Evolutionary conservation across 306 rosid species (phyloP), one percentile per base, ranked within the genome.

Genomic region (Vigna reflexopilosa): DNA sequence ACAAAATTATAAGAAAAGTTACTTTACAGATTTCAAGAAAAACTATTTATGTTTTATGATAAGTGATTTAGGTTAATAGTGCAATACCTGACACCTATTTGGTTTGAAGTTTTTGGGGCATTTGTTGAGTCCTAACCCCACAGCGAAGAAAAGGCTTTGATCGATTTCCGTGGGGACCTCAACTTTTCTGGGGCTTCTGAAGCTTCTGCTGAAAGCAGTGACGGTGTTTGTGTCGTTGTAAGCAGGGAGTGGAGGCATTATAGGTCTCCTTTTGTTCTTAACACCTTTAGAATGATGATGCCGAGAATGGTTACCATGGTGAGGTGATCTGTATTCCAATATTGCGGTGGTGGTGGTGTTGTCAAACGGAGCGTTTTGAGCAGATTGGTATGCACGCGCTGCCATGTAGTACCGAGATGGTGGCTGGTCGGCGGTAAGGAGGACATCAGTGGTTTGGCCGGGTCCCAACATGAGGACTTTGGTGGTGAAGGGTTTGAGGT

Each of bases 331-430:
- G 89, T 95, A 95, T 5, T 85, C 71, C 9, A 95, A 96, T 54
- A 95, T 91, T 77, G 99, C 99, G 0, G 98, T 90, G 74, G 97
- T 91, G 76, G 99, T 95, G 65, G 98, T 91, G 87, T 87, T 95
- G 85, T 86, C 96, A 30, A 95, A 93, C 0, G 93, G 34, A 0
- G 93, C 99, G 20, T 87, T 88, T 77, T 87, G 94, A 2, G 99
- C 93, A 0, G 93, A 89, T 52, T 83, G 89, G 51, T 95, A 95
- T 0, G 98, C 96, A 7, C 89, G 87, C 6, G 94, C 96, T 0
- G 99, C 99, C 22, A 90, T 15, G 90, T 95, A 95, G 81, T 93
- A 95, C 1, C 85, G 85, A 16, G 91, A 54, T 0, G 91, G 90
- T 3, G 86, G 88, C 42, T 93, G 96, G 86, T 95, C 78, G 3